Base-by-base conservation (phyloP, 2,329 filamentous ascomycete genomes). In the Trichoderma simmonsii region DNA sequence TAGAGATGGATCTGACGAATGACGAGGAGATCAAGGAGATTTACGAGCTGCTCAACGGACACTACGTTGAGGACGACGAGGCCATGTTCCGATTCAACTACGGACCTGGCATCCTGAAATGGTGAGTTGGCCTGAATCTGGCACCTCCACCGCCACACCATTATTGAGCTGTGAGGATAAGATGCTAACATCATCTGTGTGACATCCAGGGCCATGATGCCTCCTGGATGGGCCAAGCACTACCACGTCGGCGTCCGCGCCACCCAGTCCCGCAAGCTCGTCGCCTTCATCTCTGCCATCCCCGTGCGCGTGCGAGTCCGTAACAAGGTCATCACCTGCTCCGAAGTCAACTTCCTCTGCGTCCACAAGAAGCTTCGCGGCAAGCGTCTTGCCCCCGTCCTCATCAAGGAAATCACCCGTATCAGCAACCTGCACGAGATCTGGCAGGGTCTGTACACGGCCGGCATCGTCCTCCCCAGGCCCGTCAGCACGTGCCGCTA, bases 61-160 rank as follows among this genome's bases (percentile, higher is more conserved):
- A 99, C 83, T 99, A 98, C 76, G 96, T 99, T 73, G 96, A 99
- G 84, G 96, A 99, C 80, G 92, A 94, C 77, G 95, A 97, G 80
- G 94, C 95, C 74, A 97, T 97, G 88, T 98, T 99, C 85, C 91
- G 96, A 69, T 98, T 99, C 87, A 95, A 96, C 81, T 99, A 99
- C 84, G 97, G 94, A 1, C 86, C 90, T 51, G 90, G 92, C 2
- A 97, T 98, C 79, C 85, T 99, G 62, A 92, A 94, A 81, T 99
- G 96, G 94, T 94, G 83, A 76, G 87, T 78, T 34, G 36, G 34
- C 24, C 21, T 48, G 26, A 14, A 54, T 14, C 11, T 54, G 5
- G 18, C 24, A n/a, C 4, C 8, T 9, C n/a, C 43, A 8, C 8
- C n/a, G n/a, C 8, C 3, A 48, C 4, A 4, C 3, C 21, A 12